A percentile compares a stretch with the other conserved stretches of the same genome.
Conservation (phyloP, 2,329 filamentous ascomycete species). For the Macroventuria anomochaeta region DNA sequence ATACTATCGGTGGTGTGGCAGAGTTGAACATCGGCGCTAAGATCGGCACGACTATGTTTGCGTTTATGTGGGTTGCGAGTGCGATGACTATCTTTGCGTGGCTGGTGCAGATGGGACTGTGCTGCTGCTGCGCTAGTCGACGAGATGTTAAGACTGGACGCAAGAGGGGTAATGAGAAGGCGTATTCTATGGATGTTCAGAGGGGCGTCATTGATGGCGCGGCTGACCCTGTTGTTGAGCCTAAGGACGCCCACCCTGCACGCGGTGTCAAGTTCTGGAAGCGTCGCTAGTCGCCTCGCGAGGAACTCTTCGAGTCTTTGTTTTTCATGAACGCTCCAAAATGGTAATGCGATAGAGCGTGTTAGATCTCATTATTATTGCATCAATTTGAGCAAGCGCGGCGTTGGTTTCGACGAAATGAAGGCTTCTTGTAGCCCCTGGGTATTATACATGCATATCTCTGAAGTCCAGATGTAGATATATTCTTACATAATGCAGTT, state of each 20-base stretch:
- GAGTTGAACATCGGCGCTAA: constrained; percentile 77
- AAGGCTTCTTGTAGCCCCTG: neutral
- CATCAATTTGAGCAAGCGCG: constrained; percentile 14
- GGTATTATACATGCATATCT: constrained; percentile 1
- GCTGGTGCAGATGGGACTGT: constrained; percentile 73
- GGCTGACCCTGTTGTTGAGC: constrained; percentile 7
- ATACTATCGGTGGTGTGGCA: constrained; percentile 72
- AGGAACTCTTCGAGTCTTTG: neutral
- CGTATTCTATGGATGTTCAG: constrained; percentile 33
- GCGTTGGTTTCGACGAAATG: constrained; percentile 13
- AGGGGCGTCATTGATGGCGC: constrained; percentile 1
- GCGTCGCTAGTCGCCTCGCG: constrained; percentile 12
- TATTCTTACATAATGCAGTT: too few species aligned
- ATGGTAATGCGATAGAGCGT: neutral
- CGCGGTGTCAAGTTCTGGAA: constrained; percentile 20
- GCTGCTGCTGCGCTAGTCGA: constrained; percentile 73
- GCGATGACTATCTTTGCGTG: constrained; percentile 72
- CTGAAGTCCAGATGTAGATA: neutral
- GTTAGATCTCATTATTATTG: constrained; percentile 7
- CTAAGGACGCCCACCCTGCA: constrained; percentile 7
- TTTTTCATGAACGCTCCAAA: neutral
- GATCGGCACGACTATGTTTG: constrained; percentile 77
- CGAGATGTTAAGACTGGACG: constrained; percentile 59
- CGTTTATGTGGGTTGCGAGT: constrained; percentile 86
- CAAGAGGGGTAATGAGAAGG: constrained; percentile 53